These are phyloP conservation scores for Theobroma cacao DNA, from an alignment of 345 rosid genomes.

Conservation along the genomic window DNA sequence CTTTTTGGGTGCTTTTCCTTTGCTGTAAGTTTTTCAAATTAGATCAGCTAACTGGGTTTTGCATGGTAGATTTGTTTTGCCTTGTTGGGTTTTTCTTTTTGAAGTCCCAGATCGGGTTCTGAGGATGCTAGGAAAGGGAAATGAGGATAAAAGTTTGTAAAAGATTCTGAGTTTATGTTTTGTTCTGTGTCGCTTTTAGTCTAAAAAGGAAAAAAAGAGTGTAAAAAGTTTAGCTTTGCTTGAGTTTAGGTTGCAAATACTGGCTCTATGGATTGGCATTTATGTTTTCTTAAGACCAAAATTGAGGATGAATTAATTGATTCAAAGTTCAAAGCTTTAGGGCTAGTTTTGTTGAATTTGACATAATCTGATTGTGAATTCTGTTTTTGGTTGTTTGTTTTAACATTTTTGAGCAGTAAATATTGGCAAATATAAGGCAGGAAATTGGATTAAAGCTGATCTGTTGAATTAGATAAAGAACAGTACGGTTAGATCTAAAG, in stretches of 20 bases:
- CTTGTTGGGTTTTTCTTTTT: not conserved
- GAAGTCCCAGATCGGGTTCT: slow-evolving; percentile 7
- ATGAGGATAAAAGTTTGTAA: not conserved
- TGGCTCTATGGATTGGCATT: not conserved
- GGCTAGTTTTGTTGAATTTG: not conserved
- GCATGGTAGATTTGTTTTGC: not conserved
- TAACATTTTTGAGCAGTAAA: not conserved
- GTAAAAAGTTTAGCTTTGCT: not conserved
- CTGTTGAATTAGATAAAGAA: slow-evolving; percentile 19
- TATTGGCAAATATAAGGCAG: not conserved
- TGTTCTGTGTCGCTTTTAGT: not conserved
- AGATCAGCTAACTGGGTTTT: slow-evolving; percentile 4
- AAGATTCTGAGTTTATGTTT: not conserved
- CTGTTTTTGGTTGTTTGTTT: not conserved
- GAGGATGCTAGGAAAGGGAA: not conserved
- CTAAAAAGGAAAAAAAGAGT: not conserved
- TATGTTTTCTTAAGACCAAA: not conserved
- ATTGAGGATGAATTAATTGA: not conserved
- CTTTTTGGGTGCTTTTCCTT: not conserved
- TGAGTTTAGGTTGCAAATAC: not conserved
- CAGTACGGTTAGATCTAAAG: slow-evolving; percentile 19
- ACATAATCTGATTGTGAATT: not conserved
- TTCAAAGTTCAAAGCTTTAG: not conserved
- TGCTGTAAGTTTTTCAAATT: not conserved
- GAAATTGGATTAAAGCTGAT: not conserved